Conservation (phyloP, 1,284 basidiomycete genomes). For the Ustilago crameri region DNA sequence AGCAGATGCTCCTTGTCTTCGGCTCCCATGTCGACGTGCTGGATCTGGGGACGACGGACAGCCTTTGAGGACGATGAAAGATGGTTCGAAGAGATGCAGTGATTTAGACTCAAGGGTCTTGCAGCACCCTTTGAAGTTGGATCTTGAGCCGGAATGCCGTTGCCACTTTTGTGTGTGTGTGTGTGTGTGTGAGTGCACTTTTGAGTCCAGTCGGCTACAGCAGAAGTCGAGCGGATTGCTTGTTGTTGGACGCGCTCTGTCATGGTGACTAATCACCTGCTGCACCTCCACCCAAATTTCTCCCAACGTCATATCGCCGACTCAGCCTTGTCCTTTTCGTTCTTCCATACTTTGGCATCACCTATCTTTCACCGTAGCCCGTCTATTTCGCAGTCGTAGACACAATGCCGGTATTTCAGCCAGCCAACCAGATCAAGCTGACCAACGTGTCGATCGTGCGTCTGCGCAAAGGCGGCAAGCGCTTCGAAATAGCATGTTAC, state of each 20-base stretch:
- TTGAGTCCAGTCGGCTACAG: not conserved
- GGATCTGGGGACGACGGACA: not conserved
- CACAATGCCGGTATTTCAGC: conserved; percentile 35
- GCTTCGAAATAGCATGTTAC: conserved; percentile 99
- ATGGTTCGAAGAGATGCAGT: not conserved
- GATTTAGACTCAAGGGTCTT: too few species aligned
- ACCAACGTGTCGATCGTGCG: conserved; percentile 97
- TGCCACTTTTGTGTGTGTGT: not conserved
- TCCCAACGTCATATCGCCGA: not conserved
- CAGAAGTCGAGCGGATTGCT: too few species aligned
- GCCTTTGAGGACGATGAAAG: too few species aligned
- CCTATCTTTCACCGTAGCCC: not conserved
- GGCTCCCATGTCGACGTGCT: conserved; percentile 12
- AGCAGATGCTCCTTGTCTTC: conserved; percentile 19
- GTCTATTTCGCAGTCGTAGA: too few species aligned
- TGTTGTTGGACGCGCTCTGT: not conserved
- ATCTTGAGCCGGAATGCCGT: too few species aligned
- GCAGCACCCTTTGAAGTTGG: too few species aligned
- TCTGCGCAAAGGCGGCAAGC: conserved; percentile 94
- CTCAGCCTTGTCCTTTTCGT: not conserved
- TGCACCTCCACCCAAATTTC: conserved; percentile 3
- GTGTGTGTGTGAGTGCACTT: not conserved
- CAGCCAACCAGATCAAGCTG: conserved; percentile 71
- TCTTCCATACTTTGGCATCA: not conserved
- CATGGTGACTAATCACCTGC: not conserved